A percentile compares a stretch with the other conserved stretches of the same genome.
Conservation (phyloP, 2,329 filamentous ascomycete species). For the Passalora sequoiae region DNA sequence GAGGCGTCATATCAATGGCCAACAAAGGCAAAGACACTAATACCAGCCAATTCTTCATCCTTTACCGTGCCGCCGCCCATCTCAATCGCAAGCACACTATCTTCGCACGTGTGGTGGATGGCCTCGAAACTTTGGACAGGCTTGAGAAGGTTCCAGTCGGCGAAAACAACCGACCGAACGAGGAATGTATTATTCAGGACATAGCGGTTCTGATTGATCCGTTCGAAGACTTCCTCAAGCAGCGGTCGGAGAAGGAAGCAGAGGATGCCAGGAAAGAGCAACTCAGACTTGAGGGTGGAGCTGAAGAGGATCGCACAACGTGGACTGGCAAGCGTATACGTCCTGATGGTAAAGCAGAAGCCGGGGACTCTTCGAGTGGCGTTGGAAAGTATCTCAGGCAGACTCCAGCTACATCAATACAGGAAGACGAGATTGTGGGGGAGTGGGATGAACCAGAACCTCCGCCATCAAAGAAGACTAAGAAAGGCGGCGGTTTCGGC, state of each 20-base stretch:
- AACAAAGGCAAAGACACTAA: constrained; percentile 99
- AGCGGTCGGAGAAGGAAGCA: constrained; percentile 51
- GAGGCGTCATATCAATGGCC: constrained; percentile 86
- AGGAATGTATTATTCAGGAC: constrained; percentile 75
- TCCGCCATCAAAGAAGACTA: constrained; percentile 72
- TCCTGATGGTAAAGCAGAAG: constrained; percentile 54
- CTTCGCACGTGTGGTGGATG: constrained; percentile 80
- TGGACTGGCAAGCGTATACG: constrained; percentile 94
- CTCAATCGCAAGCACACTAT: constrained; percentile 96
- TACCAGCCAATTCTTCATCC: constrained; percentile 90
- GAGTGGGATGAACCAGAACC: constrained; percentile 57
- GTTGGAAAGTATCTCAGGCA: constrained; percentile 80
- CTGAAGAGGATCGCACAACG: constrained; percentile 82
- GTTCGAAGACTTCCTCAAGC: constrained; percentile 84
- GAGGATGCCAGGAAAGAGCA: constrained; percentile 60
- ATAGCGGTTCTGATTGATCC: constrained; percentile 87
- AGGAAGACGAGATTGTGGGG: constrained; percentile 54
- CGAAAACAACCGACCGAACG: constrained; percentile 66
- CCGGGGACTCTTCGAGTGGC: constrained; percentile 43
- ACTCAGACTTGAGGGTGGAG: constrained; percentile 60
- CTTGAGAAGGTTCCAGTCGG: constrained; percentile 76
- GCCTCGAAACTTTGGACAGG: constrained; percentile 58
- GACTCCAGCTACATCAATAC: constrained; percentile 34
- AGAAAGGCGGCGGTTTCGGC: constrained; percentile 66
- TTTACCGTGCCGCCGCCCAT: constrained; percentile 77